phyloP scores from a whole-genome alignment of 768 basidiomycete genomes.

The Lentinula edodes region DNA sequence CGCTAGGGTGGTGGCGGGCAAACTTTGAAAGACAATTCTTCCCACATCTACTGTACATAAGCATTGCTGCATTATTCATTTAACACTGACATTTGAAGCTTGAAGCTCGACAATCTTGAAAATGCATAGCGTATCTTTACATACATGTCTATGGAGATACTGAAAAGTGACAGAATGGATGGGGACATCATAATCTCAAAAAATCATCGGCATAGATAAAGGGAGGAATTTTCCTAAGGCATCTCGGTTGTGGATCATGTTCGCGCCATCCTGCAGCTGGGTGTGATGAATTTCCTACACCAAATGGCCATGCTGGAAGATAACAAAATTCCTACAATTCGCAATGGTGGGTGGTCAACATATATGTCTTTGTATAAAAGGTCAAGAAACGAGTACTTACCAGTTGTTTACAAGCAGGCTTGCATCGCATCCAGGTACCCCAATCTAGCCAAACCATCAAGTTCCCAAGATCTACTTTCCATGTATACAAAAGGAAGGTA shows the following conservation, averaged over 20 bases:
- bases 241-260: background rate
- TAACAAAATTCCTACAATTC: background rate
- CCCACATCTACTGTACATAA: no score
- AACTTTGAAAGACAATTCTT: no score
- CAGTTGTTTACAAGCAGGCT: background rate
- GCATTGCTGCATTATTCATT: no score
- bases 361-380: no score
- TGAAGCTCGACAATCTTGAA: background rate
- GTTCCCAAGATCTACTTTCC: background rate
- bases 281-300: background rate
- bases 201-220: background rate
- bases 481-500: background rate
- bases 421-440: background rate
- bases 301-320: background rate
- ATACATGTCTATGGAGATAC: no score
- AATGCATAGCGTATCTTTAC: no score
- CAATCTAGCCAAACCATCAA: background rate
- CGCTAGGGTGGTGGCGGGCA: background rate
- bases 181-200: no score
- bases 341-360: no score
- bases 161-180: no score
- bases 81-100: background rate
- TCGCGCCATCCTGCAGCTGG: background rate
- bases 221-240: background rate
- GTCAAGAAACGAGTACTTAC: background rate